Evolutionary conservation across 129 eudicot genomes (phyloP).

Genomic region (Saussurea involucrata): DNA sequence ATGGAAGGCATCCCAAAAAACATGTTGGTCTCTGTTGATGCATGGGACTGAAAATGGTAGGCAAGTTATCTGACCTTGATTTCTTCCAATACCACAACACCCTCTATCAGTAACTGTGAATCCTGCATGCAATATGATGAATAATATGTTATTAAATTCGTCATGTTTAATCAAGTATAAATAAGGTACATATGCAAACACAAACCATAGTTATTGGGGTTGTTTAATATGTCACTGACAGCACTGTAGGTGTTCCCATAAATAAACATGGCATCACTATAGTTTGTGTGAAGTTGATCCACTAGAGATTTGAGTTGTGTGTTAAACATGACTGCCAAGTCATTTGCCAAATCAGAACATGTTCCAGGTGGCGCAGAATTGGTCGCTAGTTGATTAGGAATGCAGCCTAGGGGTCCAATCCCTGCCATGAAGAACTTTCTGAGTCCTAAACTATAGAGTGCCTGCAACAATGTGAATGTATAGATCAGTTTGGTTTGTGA

Average conservation of each 20-base stretch:
- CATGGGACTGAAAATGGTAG: conserved; percentile 67
- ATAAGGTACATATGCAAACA: neutral
- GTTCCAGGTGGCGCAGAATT: conserved; percentile 39
- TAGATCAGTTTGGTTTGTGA: conserved; percentile 18
- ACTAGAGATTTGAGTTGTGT: conserved; percentile 41
- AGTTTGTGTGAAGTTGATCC: conserved; percentile 48
- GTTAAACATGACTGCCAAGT: conserved; percentile 50
- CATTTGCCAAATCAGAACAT: conserved; percentile 44
- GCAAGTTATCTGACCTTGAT: conserved; percentile 63
- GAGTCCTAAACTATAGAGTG: conserved; percentile 56
- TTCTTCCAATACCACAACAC: conserved; percentile 82
- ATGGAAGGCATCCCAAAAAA: conserved; percentile 93
- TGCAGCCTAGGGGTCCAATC: conserved; percentile 76
- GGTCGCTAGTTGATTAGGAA: conserved; percentile 62
- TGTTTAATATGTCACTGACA: conserved; percentile 43
- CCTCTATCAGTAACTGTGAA: conserved; percentile 51
- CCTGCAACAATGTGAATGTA: conserved; percentile 33
- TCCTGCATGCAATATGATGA: conserved; percentile 46
- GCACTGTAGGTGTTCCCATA: conserved; percentile 64
- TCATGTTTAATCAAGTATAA: neutral
- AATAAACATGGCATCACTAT: conserved; percentile 41
- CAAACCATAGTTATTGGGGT: conserved; percentile 49
- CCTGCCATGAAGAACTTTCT: conserved; percentile 65
- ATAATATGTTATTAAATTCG: neutral
- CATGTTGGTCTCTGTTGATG: conserved; percentile 48